These are phyloP conservation scores for Beauveria varroae DNA, from an alignment of 2,329 filamentous ascomycete genomes.

Conservation along the genomic window DNA sequence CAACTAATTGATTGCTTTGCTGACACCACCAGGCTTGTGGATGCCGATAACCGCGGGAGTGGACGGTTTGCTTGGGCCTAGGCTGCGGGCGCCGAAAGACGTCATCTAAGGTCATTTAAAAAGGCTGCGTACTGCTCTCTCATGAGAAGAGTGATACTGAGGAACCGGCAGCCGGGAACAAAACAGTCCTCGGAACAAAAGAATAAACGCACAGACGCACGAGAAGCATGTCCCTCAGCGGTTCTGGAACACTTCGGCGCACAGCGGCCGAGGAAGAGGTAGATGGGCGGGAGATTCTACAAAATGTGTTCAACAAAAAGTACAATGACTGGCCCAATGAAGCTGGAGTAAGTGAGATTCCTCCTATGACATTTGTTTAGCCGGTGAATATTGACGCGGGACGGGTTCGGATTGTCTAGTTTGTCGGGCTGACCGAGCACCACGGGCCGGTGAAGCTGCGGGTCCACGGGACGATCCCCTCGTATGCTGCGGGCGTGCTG, in stretches of 20 bases:
- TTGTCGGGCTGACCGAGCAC: constrained; percentile 54
- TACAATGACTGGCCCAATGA: constrained; percentile 42
- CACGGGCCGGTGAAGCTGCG: constrained; percentile 50
- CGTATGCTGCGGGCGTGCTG: constrained; percentile 57
- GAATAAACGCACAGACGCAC: background rate
- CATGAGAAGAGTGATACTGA: background rate
- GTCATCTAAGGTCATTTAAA: background rate
- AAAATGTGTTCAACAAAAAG: constrained; percentile 16
- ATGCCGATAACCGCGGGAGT: background rate
- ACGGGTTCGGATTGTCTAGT: constrained; percentile 31
- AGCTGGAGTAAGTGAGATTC: constrained; percentile 31
- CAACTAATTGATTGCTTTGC: too few species aligned
- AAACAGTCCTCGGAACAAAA: background rate
- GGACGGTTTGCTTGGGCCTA: background rate
- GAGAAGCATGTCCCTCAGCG: constrained; percentile 16
- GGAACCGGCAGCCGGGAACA: background rate
- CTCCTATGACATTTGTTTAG: background rate
- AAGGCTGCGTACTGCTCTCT: background rate
- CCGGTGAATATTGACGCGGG: background rate
- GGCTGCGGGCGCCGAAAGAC: too few species aligned
- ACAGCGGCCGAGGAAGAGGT: constrained; percentile 3
- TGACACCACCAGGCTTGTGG: too few species aligned
- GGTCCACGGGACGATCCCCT: constrained; percentile 55
- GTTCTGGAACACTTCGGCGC: constrained; percentile 16
- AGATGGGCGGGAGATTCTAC: constrained; percentile 4